Base-by-base conservation (phyloP, 306 rosid species). In the Cyclanthera cordifolia region DNA sequence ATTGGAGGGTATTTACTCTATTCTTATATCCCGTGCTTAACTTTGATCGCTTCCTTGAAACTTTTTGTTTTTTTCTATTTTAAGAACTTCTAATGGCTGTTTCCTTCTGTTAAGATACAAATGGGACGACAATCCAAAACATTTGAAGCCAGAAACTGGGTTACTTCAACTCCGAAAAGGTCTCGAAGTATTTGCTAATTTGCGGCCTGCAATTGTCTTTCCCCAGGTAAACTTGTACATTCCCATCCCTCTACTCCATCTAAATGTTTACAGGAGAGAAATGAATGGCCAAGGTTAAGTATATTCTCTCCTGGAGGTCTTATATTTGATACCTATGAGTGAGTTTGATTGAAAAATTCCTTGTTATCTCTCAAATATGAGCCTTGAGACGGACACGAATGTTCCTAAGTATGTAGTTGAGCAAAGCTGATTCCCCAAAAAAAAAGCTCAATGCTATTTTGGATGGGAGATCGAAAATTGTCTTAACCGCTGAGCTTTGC, bases 91-190 rank as follows among this genome's bases (percentile, higher is more conserved):
- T 43, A 37, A 25, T 41, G 56, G 27, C 32, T 66, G 60, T 2
- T 25, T 80, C 72, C 65, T 28, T 43, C 57, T 7, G 41, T 52
- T 15, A 25, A 92, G 96, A 72, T 92, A 89, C 76, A 84, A 87
- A 74, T 92, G 96, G 95, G 96, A 89, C 65, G 73, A 82, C 8
- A 81, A 87, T 53, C 93, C 85, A 59, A 89, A 85, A 70, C 91
- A 77, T 66, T 70, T 89, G 79, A 92, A 89, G 87, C 98, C 96
- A 12, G 98, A 92, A 77, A 92, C 98, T 16, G 95, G 95, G 56
- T 75, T 92, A 71, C 95, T 88, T 78, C 79, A 83, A 75, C 76
- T 88, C 2, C 83, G 90, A 7, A 71, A 79, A 64, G 97, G 88
- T 58, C 95, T 88, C 74, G 73, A 56, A 71, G 97, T 88, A 5